Evolutionary conservation across 2,329 filamentous ascomycete genomes (phyloP).

Genomic region (Ramichloridium luteum): DNA sequence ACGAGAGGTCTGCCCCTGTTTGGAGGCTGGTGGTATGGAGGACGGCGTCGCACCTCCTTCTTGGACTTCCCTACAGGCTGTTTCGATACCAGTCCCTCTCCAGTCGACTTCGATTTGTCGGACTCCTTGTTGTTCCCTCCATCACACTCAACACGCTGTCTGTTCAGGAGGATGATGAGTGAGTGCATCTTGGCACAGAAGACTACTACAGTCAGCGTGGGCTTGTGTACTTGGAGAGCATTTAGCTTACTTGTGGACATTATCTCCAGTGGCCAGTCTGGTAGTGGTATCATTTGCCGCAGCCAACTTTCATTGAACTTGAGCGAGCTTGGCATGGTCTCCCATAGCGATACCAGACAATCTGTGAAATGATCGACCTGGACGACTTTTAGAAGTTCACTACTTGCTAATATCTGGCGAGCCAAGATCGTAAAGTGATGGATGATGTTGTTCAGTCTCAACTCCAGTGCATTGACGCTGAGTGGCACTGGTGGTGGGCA

Average conservation of each 20-base stretch:
- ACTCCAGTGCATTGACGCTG: constrained; percentile 31
- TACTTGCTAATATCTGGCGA: constrained; percentile 34
- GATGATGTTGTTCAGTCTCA: constrained; percentile 35
- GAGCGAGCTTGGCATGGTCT: constrained; percentile 36
- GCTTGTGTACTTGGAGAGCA: not conserved
- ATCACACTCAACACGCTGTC: constrained; percentile 29
- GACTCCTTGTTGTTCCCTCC: constrained; percentile 1
- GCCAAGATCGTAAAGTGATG: constrained; percentile 38
- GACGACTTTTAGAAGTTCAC: constrained; percentile 28
- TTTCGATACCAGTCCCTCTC: no score
- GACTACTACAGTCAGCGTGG: constrained; percentile 19
- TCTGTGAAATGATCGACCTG: constrained; percentile 39
- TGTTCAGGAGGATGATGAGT: constrained; percentile 38
- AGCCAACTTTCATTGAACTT: constrained; percentile 38
- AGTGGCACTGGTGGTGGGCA: constrained; percentile 35
- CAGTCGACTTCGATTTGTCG: no score
- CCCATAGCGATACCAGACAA: constrained; percentile 29
- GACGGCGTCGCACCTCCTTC: no score
- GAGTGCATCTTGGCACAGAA: constrained; percentile 37
- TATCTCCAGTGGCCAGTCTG: constrained; percentile 36
- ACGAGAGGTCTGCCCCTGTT: constrained; percentile 29
- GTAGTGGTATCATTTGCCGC: constrained; percentile 25
- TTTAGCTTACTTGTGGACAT: constrained; percentile 33
- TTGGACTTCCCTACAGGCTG: no score
- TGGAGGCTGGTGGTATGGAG: not conserved